Base-by-base conservation (phyloP, 768 basidiomycete species). In the Lactarius trivialis region DNA sequence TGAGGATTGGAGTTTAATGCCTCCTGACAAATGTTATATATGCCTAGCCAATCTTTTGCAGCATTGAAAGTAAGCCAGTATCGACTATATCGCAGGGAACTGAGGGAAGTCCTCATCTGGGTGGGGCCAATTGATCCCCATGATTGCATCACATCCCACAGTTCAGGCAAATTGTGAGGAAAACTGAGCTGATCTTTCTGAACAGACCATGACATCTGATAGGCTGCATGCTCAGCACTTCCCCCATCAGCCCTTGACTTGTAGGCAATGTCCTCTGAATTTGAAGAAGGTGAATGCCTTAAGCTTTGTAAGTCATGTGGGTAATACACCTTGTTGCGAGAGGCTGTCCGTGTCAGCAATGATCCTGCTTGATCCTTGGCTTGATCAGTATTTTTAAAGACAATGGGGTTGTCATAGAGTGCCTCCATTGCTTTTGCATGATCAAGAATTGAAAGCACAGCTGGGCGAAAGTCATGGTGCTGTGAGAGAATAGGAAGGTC, bases 211-310 rank as follows among this genome's bases (percentile, higher is more conserved):
- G 61, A 51, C 15, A 32, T 62, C 45, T 30, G 33, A 21, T 58
- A 48, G 33, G 50, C 56, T 2, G 34, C 4, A 14, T 32, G n/a
- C 12, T 54, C 28, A 14, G 41, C 19, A 15, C 32, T 11, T 45
- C 7, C 41, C 7, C 3, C 0, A 12, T 36, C 11, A 1, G 14
- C 7, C 41, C 61, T 45, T 26, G 61, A 50, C 9, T 21, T 37
- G 30, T 63, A 63, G 14, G 19, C 8, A 3, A 45, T 15, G 8
- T 62, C 61, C 15, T 30, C 73, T 68, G 60, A 82, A 82, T 39
- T 41, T 1, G 11, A 19, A 9, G 32, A 33, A 8, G 43, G n/a
- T 12, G 33, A 14, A 17, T 32, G 8, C 15, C 30, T 2, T 5
- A 15, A 37, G 12, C 0, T 45, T 36, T 52, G 41, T 26, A 53